A percentile compares a stretch with the other conserved stretches of the same genome.
Evolutionary conservation across 768 basidiomycete species (phyloP).

Genomic region (Mycena chlorophos): DNA sequence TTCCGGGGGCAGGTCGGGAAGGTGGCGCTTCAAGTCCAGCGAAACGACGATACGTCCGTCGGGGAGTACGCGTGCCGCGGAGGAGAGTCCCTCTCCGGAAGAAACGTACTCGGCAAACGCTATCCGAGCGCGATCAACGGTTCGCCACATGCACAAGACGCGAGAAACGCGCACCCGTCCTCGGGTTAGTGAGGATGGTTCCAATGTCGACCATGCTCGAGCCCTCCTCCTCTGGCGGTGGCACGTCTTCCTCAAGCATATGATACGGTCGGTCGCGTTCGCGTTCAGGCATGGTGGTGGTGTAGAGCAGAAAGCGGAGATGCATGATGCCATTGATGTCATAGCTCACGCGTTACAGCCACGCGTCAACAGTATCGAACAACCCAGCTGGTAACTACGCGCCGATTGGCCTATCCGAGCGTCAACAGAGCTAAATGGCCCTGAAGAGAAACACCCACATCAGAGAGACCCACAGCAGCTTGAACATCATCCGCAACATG

Average conservation of each 20-base stretch:
- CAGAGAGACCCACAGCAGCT: conserved; percentile 34
- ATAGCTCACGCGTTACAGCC: background rate
- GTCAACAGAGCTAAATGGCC: background rate
- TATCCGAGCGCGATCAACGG: conserved; percentile 5
- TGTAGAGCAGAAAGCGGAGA: background rate
- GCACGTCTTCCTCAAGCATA: conserved; percentile 26
- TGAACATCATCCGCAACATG: conserved; percentile 42
- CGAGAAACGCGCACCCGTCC: conserved; percentile 15
- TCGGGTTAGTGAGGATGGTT: conserved; percentile 25
- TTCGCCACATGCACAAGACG: background rate
- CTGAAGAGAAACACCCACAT: conserved; percentile 30
- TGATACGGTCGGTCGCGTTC: conserved; percentile 24
- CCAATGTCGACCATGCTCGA: conserved; percentile 24
- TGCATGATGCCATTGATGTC: background rate
- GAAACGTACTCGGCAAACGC: conserved; percentile 42
- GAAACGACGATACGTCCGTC: conserved; percentile 51
- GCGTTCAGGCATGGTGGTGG: conserved; percentile 10
- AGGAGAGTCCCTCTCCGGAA: conserved; percentile 43
- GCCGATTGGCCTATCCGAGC: background rate
- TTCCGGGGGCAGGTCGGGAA: conserved; percentile 52
- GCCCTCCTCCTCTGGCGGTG: too few species aligned
- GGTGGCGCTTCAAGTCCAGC: conserved; percentile 47
- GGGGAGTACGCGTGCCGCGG: conserved; percentile 39
- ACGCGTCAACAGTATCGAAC: background rate
- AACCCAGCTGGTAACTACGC: background rate